Base-by-base conservation (phyloP, 768 basidiomycete genomes). In the Lepiota subincarnata region DNA sequence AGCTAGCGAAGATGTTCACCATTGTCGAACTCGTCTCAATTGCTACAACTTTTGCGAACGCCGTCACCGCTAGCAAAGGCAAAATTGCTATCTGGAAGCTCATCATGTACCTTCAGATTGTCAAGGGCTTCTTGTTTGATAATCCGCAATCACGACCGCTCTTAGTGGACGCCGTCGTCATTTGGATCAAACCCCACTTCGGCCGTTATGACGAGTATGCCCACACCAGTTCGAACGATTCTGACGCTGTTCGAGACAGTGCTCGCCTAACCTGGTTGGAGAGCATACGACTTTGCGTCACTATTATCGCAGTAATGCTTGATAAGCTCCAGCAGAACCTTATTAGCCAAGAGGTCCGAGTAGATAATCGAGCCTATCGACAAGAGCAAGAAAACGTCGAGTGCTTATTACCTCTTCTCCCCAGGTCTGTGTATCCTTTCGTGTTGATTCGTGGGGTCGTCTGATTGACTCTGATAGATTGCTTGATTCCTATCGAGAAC, bases 111-210 rank as follows among this genome's bases (percentile, higher is more conserved):
- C 77, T 95, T 35, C 93, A 96, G 62, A 83, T 98, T 55, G 90
- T 93, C 20, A 89, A 90, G 62, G 84, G 89, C 18, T 89, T 90
- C 68, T 68, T 95, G 45, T 96, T 98, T 64, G 90, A 94, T 62
- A 83, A 87, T 55, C 71, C 87, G 0, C 79, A 89, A 50, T 86
- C 89, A 12, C 83, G 96, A 24, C 77, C 86, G 0, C 70, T 89
- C 4, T 74, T 98, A 2, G 85, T 96, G 6, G 94, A 97, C 58
- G 83, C 87, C 16, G 83, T 98, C 22, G 85, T 94, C 8, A 81
- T 87, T 18, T 98, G 95, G 94, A 87, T 98, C 59, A 96, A 94
- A 65, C 92, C 95, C 1, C 86, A 95, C 66, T 91, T 98, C 62
- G 95, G 95, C 20, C 82, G 82, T 24, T 98, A 87, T 63, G 93